These are phyloP conservation scores for Grosmannia serpens DNA, from an alignment of 2,329 filamentous ascomycete species.

Conservation along the genomic window DNA sequence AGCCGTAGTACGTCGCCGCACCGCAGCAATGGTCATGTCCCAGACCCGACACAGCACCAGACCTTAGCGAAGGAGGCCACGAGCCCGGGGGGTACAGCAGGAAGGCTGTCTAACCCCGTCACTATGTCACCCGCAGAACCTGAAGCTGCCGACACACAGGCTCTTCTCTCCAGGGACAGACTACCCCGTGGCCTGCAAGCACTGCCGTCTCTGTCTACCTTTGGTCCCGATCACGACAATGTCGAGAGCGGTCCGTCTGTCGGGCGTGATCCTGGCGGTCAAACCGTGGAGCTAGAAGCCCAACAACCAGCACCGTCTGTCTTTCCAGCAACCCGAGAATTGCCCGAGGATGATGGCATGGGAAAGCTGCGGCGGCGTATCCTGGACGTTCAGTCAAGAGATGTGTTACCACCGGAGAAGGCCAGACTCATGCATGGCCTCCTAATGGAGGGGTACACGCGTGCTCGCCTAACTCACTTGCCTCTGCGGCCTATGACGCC, in stretches of 20 bases:
- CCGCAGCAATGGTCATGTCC: slow-evolving; percentile 11
- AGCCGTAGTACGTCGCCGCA: slow-evolving; percentile 3
- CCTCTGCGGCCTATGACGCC: slow-evolving; percentile 16
- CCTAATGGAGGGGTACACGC: slow-evolving; percentile 56
- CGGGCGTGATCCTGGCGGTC: neutral
- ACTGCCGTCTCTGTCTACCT: neutral
- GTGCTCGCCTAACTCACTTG: slow-evolving; percentile 20
- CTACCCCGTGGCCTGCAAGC: neutral
- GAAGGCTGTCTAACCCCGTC: neutral
- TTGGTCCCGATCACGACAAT: neutral
- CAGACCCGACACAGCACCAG: slow-evolving; percentile 10
- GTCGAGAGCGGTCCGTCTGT: neutral
- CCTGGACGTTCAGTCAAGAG: slow-evolving; percentile 51
- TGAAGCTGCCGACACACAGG: neutral
- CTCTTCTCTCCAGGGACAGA: neutral
- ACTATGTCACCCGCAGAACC: neutral
- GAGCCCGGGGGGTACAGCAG: neutral
- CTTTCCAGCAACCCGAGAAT: slow-evolving; percentile 19
- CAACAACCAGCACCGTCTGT: slow-evolving; percentile 1
- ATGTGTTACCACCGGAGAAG: slow-evolving; percentile 50
- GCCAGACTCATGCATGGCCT: slow-evolving; percentile 60
- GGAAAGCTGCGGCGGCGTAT: slow-evolving; percentile 54
- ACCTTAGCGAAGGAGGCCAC: neutral
- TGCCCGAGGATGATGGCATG: slow-evolving; percentile 77
- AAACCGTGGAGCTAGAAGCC: neutral